Evolutionary conservation across 345 rosid species (phyloP), one percentile per base, ranked within the genome.

Genomic region (Gossypium rotundifolium): DNA sequence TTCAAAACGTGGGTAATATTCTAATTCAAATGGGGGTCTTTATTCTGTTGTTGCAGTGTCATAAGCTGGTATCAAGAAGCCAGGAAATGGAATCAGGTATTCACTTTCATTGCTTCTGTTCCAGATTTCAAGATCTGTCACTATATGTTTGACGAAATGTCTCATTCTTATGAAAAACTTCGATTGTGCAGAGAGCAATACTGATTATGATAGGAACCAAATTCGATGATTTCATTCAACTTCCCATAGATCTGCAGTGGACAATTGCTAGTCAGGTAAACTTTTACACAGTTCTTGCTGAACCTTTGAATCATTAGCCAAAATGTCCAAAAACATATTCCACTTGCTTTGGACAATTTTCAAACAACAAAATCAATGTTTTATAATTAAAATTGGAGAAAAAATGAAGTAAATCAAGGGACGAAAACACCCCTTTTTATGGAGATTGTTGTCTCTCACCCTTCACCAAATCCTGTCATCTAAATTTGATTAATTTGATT

Each of bases 191-290:
- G 97, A 90, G 84, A 18, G 98, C 97, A 57, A 89, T 92, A 77
- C 97, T 97, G 17, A 84, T 94, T 22, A 64, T 94, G 60, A 86
- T 94, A 44, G 98, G 98, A 68, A 88, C 97, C 44, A 92, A 94
- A 83, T 94, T 94, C 75, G 98, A 94, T 68, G 98, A 94, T 66
- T 94, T 94, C 81, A 90, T 92, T 79, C 94, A 90, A 76, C 93
- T 94, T 29, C 98, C 98, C 9, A 83, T 90, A 20, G 97, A 92
- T 80, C 71, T 92, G 42, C 98, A 94, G 68, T 92, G 96, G 97
- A 80, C 94, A 60, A 86, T 94, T 66, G 92, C 97, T 18, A 89
- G 92, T 81, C 95, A 94, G 97, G 98, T 93, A 81, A 40, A 13
- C 29, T 44, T 72, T 58, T 66, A 40, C 49, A 23, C 70, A 20